These are phyloP conservation scores for Ottelia alismoides DNA, from an alignment of 106 monocot species.

Conservation along the genomic window DNA sequence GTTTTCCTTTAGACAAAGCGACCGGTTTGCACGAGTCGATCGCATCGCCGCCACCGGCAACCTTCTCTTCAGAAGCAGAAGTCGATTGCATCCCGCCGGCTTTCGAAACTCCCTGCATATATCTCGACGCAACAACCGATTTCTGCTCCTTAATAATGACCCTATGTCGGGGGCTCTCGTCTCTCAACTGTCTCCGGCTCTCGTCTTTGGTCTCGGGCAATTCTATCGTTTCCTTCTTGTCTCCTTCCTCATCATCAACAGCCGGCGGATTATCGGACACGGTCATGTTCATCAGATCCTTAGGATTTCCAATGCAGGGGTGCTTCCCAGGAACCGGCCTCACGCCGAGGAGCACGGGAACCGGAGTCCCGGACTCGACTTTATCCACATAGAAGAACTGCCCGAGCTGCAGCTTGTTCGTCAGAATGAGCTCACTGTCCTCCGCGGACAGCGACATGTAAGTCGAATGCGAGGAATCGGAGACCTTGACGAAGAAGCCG, in stretches of 20 bases:
- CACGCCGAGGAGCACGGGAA: conserved; percentile 74
- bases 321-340: conserved; percentile 68
- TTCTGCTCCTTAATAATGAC: conserved; percentile 81
- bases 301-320: conserved; percentile 66
- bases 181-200: conserved; percentile 63
- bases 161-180: conserved; percentile 25
- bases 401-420: conserved; percentile 78
- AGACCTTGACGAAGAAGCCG: conserved; percentile 93
- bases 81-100: background rate
- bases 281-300: conserved; percentile 77
- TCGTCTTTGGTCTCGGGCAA: too few species aligned
- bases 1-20: conserved; percentile 21
- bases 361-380: conserved; percentile 46
- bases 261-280: conserved; percentile 23
- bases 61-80: conserved; percentile 14
- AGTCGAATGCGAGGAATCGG: conserved; percentile 82
- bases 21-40: conserved; percentile 12
- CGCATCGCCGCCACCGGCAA: conserved; percentile 8
- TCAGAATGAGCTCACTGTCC: conserved; percentile 69
- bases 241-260: conserved; percentile 13
- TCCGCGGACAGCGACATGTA: conserved; percentile 81
- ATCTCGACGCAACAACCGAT: conserved; percentile 51
- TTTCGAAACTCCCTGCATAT: conserved; percentile 54
- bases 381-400: conserved; percentile 93
- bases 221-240: too few species aligned